Evolutionary conservation across 2,329 filamentous ascomycete genomes (phyloP).

Genomic region (Colletotrichum sp.): DNA sequence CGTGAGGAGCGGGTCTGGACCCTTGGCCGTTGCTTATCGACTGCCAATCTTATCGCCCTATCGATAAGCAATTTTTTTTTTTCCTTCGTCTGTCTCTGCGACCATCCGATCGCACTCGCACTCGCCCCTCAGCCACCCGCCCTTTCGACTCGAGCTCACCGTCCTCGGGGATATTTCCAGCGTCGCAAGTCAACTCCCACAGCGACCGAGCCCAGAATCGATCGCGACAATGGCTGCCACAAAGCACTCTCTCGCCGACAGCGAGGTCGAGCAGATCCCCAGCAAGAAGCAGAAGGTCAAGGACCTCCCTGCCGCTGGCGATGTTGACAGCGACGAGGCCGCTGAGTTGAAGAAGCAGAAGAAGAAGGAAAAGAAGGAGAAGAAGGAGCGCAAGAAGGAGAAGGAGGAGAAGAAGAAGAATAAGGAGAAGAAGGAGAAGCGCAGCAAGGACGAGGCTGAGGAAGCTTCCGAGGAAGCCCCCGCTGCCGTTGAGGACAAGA

Average conservation of each 20-base stretch:
- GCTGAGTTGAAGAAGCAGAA: conserved; percentile 42
- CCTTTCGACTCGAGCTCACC: neutral
- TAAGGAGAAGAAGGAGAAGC: conserved; percentile 16
- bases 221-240: conserved; percentile 40
- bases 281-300: conserved; percentile 46
- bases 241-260: conserved; percentile 38
- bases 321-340: conserved; percentile 14
- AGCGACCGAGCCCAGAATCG: neutral
- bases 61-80: conserved; percentile 13
- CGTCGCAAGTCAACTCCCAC: neutral
- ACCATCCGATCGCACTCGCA: neutral
- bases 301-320: conserved; percentile 27
- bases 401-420: conserved; percentile 30
- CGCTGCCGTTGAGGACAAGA: conserved; percentile 24
- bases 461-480: conserved; percentile 19
- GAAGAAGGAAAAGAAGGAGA: conserved; percentile 42
- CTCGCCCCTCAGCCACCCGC: neutral
- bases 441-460: conserved; percentile 18
- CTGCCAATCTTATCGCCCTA: neutral
- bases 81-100: neutral
- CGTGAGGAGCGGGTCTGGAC: neutral
- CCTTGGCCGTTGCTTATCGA: neutral
- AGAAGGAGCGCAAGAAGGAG: conserved; percentile 45
- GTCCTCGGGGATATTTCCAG: neutral
- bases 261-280: conserved; percentile 39